Conservation (phyloP, 1,139 yeast species). For the Nematodospora anomalae region DNA sequence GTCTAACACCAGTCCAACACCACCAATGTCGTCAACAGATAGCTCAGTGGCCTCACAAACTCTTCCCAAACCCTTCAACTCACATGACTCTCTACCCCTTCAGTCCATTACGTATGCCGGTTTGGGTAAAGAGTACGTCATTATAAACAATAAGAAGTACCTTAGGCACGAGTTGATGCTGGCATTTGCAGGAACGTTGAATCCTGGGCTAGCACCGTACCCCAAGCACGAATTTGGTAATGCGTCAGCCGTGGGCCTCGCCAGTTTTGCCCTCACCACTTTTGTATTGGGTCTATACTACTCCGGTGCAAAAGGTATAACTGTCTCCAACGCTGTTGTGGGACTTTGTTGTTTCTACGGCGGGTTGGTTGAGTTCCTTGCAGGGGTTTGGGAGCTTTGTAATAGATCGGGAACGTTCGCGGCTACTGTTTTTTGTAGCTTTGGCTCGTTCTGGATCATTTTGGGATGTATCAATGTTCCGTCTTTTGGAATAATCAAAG, state of each 20-base stretch:
- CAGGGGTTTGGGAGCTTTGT: slow-evolving; percentile 54
- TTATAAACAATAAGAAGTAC: slow-evolving; percentile 34
- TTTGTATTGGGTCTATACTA: slow-evolving; percentile 46
- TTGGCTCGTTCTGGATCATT: slow-evolving; percentile 46
- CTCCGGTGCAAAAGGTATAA: slow-evolving; percentile 44
- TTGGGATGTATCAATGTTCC: slow-evolving; percentile 36
- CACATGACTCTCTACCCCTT: background rate
- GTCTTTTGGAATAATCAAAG: slow-evolving; percentile 53
- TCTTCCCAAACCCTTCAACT: background rate
- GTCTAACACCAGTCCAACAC: no score
- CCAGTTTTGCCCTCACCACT: slow-evolving; percentile 53
- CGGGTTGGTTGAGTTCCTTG: slow-evolving; percentile 47
- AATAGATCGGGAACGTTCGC: slow-evolving; percentile 40
- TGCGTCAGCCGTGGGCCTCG: slow-evolving; percentile 62
- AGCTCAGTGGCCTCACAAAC: background rate
- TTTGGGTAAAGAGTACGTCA: slow-evolving; percentile 24
- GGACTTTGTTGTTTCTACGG: slow-evolving; percentile 48
- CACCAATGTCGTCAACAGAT: background rate
- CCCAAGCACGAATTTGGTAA: slow-evolving; percentile 45
- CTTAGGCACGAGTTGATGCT: slow-evolving; percentile 23
- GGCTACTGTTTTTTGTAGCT: slow-evolving; percentile 40
- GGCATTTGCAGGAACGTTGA: slow-evolving; percentile 40
- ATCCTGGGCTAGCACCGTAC: slow-evolving; percentile 38
- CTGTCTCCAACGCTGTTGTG: slow-evolving; percentile 38
- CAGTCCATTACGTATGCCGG: slow-evolving; percentile 14